Percentiles rank a stretch among this genome's conserved stretches.
These are phyloP conservation scores for Aspergillus funiculosus DNA, from an alignment of 495 filamentous ascomycete species.

Conservation along the genomic window DNA sequence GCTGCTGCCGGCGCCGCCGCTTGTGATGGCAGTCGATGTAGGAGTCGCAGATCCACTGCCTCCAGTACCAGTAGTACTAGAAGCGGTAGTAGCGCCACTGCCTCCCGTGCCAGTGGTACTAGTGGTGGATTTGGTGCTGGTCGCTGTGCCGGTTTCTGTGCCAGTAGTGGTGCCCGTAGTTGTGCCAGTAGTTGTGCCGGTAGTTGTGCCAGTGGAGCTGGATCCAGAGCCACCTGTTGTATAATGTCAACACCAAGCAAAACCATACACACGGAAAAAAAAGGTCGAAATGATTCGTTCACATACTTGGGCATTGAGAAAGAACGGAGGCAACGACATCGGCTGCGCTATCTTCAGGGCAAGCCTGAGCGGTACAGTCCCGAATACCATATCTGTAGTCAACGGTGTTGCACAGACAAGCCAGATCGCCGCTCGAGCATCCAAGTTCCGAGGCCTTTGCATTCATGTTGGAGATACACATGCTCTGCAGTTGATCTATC, in stretches of 20 bases:
- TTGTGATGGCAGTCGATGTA: neutral
- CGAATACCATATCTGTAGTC: conserved; percentile 71
- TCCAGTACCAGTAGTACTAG: conserved; percentile 13
- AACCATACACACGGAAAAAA: too few relatives aligned
- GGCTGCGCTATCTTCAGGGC: conserved; percentile 43
- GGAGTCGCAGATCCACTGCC: conserved; percentile 6
- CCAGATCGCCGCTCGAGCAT: conserved; percentile 51
- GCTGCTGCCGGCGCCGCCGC: conserved; percentile 15
- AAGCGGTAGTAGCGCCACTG: conserved; percentile 18
- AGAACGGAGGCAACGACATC: conserved; percentile 35
- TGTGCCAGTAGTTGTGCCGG: neutral
- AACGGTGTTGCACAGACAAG: conserved; percentile 63
- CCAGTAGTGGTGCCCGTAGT: conserved; percentile 19
- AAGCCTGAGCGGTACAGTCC: conserved; percentile 69
- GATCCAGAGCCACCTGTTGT: conserved; percentile 1
- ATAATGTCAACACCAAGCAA: conserved; percentile 7
- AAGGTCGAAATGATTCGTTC: neutral
- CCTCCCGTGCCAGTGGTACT: too few relatives aligned
- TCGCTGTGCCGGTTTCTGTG: conserved; percentile 12
- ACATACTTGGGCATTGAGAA: conserved; percentile 29
- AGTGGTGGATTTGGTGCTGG: conserved; percentile 7
- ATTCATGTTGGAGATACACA: conserved; percentile 70
- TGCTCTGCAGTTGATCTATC: conserved; percentile 43
- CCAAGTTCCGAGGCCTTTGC: conserved; percentile 52
- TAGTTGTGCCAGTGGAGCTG: conserved; percentile 1